Evolutionary conservation across 345 rosid genomes (phyloP).

Genomic region (Eucalyptus marginata): DNA sequence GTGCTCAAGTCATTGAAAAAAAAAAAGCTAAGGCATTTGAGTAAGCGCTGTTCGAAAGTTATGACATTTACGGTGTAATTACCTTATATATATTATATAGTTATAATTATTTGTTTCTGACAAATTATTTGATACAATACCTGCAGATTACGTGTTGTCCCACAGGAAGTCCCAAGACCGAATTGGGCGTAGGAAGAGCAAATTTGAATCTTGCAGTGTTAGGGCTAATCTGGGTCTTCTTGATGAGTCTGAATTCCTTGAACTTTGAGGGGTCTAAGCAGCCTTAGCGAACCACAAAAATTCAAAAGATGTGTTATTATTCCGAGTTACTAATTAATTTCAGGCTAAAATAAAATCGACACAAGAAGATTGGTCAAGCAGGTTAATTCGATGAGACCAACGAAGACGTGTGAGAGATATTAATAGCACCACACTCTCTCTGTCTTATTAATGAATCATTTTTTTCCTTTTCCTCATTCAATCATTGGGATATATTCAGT

Average conservation of each 20-base stretch:
- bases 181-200: constrained; percentile 12
- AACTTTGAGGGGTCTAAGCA: constrained; percentile 17
- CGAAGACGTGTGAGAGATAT: background rate
- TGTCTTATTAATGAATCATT: background rate
- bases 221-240: constrained; percentile 10
- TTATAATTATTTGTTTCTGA: background rate
- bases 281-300: background rate
- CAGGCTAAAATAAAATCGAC: background rate
- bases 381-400: background rate
- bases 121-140: background rate
- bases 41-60: background rate
- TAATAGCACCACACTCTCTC: background rate
- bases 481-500: background rate
- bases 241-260: constrained; percentile 19
- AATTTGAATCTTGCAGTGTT: constrained; percentile 18
- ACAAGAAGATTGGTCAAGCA: background rate
- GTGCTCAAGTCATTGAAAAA: background rate
- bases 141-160: constrained; percentile 19
- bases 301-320: background rate
- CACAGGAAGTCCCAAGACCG: constrained; percentile 20
- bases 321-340: background rate
- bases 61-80: background rate
- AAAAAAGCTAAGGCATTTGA: background rate
- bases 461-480: background rate
- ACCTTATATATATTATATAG: too few relatives aligned